A percentile compares a stretch with the other conserved stretches of the same genome.
Conservation (phyloP, 768 basidiomycete species). For the Podaxis pistillaris region DNA sequence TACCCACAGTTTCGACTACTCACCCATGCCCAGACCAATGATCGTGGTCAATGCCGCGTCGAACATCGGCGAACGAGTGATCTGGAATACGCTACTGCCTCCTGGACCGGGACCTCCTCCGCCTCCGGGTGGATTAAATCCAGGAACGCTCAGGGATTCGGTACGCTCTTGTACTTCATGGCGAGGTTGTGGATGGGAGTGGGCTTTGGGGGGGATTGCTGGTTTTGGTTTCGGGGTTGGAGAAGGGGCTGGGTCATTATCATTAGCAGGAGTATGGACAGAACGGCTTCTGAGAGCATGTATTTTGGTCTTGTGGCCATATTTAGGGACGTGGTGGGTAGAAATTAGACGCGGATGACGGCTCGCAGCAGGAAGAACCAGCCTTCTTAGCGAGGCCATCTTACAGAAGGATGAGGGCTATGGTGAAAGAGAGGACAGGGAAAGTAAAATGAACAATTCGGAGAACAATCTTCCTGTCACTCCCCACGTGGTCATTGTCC, state of each 20-base stretch:
- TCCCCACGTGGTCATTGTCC: too few relatives aligned
- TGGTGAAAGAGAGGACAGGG: too few relatives aligned
- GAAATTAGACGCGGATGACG: not conserved
- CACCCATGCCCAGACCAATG: constrained; percentile 61
- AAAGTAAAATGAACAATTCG: too few relatives aligned
- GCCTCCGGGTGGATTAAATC: constrained; percentile 43
- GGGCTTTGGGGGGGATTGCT: constrained; percentile 8
- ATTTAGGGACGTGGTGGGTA: not conserved
- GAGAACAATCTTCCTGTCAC: too few relatives aligned
- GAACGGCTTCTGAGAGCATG: not conserved
- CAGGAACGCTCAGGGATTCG: constrained; percentile 34
- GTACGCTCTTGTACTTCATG: constrained; percentile 45
- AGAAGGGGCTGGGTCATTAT: not conserved
- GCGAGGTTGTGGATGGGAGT: constrained; percentile 21
- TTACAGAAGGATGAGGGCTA: not conserved
- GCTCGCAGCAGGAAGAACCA: constrained; percentile 3
- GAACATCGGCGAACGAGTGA: constrained; percentile 42
- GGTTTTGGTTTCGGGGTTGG: constrained; percentile 15
- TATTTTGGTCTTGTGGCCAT: not conserved
- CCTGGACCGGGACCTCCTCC: constrained; percentile 29
- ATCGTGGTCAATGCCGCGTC: constrained; percentile 61
- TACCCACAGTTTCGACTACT: constrained; percentile 18
- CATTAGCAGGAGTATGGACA: constrained; percentile 6
- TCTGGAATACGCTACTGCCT: constrained; percentile 30
- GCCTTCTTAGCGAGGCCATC: constrained; percentile 7